Conservation (phyloP, 1,284 basidiomycete genomes). For the Agroathelia rolfsii region DNA sequence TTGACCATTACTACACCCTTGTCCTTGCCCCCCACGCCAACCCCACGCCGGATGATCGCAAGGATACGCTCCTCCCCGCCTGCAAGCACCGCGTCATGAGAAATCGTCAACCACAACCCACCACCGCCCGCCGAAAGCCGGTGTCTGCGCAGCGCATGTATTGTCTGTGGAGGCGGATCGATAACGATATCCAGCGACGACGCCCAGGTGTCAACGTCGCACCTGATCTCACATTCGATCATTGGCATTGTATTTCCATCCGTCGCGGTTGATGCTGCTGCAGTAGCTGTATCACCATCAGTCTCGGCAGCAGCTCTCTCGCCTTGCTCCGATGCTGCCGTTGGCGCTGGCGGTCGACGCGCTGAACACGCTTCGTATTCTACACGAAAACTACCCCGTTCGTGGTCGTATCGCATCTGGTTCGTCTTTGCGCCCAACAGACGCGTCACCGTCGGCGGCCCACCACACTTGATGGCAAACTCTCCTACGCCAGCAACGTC, state of each 20-base stretch:
- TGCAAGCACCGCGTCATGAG: conserved; percentile 73
- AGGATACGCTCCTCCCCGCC: conserved; percentile 70
- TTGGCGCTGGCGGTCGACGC: conserved; percentile 29
- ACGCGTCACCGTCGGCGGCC: conserved; percentile 83
- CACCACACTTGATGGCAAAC: conserved; percentile 90
- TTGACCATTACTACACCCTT: conserved; percentile 84
- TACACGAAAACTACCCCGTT: conserved; percentile 72
- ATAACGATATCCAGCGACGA: conserved; percentile 82
- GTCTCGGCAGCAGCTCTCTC: conserved; percentile 14
- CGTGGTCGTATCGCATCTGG: conserved; percentile 79
- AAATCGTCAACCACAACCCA: conserved; percentile 93
- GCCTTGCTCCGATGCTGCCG: conserved; percentile 13
- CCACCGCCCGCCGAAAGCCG: conserved; percentile 82
- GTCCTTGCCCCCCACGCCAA: conserved; percentile 47
- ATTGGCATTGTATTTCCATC: conserved; percentile 26
- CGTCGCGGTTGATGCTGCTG: no score
- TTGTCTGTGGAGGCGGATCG: conserved; percentile 85
- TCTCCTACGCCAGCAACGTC: conserved; percentile 86
- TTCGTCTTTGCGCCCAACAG: conserved; percentile 73
- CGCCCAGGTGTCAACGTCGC: conserved; percentile 91
- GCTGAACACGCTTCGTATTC: conserved; percentile 73
- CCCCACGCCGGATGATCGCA: conserved; percentile 71
- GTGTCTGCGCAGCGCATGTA: conserved; percentile 82
- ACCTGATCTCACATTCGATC: conserved; percentile 91
- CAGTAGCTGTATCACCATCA: no score